Evolutionary conservation across 495 filamentous ascomycete species (phyloP).

Genomic region (Tuber magnatum): DNA sequence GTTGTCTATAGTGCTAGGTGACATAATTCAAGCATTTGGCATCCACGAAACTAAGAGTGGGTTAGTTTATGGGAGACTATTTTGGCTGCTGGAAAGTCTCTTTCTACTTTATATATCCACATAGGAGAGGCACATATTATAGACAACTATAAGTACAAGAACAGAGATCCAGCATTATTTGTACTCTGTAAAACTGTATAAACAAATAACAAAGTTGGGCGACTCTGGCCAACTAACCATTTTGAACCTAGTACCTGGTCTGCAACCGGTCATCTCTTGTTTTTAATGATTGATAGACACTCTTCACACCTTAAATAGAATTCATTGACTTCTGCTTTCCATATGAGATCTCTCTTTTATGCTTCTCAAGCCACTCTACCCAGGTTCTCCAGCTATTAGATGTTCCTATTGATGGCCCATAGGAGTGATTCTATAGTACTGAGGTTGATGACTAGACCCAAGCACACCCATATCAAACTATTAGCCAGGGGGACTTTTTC

Average conservation of each 20-base stretch:
- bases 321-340: constrained; percentile 19
- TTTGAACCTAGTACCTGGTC: constrained; percentile 7
- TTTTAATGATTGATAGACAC: constrained; percentile 20
- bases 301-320: constrained; percentile 8
- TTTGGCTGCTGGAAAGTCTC: background rate
- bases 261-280: background rate
- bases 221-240: constrained; percentile 4
- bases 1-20: background rate
- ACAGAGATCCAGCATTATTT: constrained; percentile 18
- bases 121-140: constrained; percentile 14
- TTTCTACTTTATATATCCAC: constrained; percentile 12
- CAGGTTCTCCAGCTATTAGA: constrained; percentile 5
- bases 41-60: constrained; percentile 19
- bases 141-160: constrained; percentile 10
- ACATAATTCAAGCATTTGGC: background rate
- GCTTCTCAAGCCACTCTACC: constrained; percentile 11
- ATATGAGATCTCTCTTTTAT: constrained; percentile 13
- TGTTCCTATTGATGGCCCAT: constrained; percentile 2
- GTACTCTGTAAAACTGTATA: constrained; percentile 6
- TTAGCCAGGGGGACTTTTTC: constrained; percentile 17
- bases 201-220: constrained; percentile 9
- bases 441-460: constrained; percentile 5
- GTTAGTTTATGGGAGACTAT: constrained; percentile 11
- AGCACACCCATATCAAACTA: constrained; percentile 3
- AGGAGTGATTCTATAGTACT: constrained; percentile 10